Percentiles rank a stretch among this genome's conserved stretches.
Conservation (phyloP, 1,284 basidiomycete species). For the Coniferiporia sulphurascens region DNA sequence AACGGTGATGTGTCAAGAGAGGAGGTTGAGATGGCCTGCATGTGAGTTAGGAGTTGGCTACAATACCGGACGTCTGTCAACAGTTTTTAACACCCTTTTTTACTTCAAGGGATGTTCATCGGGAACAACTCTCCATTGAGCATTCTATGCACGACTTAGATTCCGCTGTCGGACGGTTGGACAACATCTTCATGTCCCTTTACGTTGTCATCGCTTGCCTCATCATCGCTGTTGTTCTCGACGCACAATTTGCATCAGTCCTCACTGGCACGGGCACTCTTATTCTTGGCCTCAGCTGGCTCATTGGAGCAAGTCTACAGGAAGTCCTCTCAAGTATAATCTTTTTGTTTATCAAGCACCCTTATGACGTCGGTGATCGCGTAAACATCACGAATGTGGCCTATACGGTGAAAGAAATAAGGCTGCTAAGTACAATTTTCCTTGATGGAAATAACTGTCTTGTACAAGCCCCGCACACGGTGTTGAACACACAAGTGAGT, state of each 20-base stretch:
- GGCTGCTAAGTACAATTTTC: conserved; percentile 76
- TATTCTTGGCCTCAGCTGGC: conserved; percentile 83
- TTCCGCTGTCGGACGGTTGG: conserved; percentile 78
- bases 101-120: conserved; percentile 63
- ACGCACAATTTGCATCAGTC: conserved; percentile 66
- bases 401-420: conserved; percentile 87
- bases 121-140: conserved; percentile 80
- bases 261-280: conserved; percentile 80
- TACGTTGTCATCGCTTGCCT: conserved; percentile 66
- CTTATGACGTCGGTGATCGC: conserved; percentile 86
- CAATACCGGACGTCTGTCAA: conserved; percentile 4
- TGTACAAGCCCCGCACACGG: conserved; percentile 66
- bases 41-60: conserved; percentile 45
- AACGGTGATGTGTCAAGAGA: conserved; percentile 79
- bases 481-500: conserved; percentile 63
- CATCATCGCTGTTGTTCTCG: conserved; percentile 56
- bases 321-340: conserved; percentile 76
- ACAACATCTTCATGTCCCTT: conserved; percentile 68
- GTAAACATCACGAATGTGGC: conserved; percentile 49
- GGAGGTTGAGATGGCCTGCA: conserved; percentile 72
- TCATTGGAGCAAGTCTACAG: conserved; percentile 71
- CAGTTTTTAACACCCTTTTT: not conserved
- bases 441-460: conserved; percentile 54
- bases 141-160: conserved; percentile 90
- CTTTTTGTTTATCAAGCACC: conserved; percentile 84